Base-by-base conservation (phyloP, 2,329 filamentous ascomycete genomes). In the Albifimbria verrucaria region DNA sequence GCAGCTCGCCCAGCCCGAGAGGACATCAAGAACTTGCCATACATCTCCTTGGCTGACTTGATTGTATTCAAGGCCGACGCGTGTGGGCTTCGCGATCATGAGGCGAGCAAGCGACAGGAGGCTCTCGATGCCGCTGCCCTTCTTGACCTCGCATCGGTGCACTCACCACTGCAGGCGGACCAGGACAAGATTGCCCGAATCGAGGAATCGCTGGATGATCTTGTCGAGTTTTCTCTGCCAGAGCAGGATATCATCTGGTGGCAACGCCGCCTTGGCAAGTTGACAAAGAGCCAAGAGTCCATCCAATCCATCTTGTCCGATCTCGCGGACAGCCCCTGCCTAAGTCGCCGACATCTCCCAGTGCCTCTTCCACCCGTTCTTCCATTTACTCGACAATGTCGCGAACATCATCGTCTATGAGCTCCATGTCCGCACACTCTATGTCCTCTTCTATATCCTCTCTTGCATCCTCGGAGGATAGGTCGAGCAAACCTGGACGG, bases 1-100 rank as follows among this genome's bases (percentile, higher is more conserved):
- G 52, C 63, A 4, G 63, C 63, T 5, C 57, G 56, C n/a, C 55
- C 55, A 3, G 60, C 62, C 4, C 53, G 59, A 24, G 59, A 65
- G 26, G 56, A 59, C 23, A 26, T 36, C 26, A 50, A 54, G 1
- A 53, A 54, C 1, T 55, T 65, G n/a, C 63, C 63, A 1, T 65
- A 65, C 52, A 54, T 58, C 2, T 65, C 63, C 6, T 55, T 65
- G n/a, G 55, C 61, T 9, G 63, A 65, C 42, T 42, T 65, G 46
- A 52, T 65, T 48, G 59, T 65, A 52, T 65, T 65, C 56, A 65
- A 62, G 56, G 57, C 63, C 23, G 63, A 65, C 48, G 63, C 60
- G 1, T 65, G 63, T 20, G 62, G 63, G 1, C 56, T 65, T 0
- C 63, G 64, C 47, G 63, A 65, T 49, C 56, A 57, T 28, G 55